A percentile compares a stretch with the other conserved stretches of the same genome.
phyloP scores from a whole-genome alignment of 306 rosid genomes.

The Trichosanthes cucumerina region DNA sequence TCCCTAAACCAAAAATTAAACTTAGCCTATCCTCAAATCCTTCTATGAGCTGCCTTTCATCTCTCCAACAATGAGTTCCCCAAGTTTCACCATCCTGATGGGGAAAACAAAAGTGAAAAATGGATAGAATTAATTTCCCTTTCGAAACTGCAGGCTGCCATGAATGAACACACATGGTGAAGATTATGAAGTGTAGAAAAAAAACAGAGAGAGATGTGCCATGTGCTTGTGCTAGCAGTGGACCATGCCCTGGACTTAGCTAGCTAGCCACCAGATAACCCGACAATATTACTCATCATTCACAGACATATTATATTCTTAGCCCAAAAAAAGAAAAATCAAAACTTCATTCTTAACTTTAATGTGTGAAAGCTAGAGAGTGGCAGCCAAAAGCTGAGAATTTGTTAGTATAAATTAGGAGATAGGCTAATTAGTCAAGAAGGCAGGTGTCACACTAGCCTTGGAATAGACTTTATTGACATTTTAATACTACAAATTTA shows the following conservation, averaged over 20 bases:
- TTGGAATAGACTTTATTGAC: background rate
- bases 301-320: background rate
- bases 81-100: background rate
- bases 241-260: background rate
- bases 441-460: background rate
- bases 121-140: background rate
- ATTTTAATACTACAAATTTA: background rate
- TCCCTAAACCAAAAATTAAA: background rate
- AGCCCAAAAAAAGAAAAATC: background rate
- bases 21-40: background rate
- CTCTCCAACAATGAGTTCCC: background rate
- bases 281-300: background rate
- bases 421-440: background rate
- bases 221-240: background rate
- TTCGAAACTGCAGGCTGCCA: background rate
- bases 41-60: background rate
- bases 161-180: constrained; percentile 1
- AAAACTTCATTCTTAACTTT: background rate
- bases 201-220: background rate
- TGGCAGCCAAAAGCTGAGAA: background rate
- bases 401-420: background rate
- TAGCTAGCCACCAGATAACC: background rate
- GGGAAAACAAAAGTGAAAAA: background rate
- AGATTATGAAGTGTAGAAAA: background rate
- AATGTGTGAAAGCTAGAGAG: background rate